These are phyloP conservation scores for Citrus unshiu DNA, from an alignment of 345 rosid species.

Conservation along the genomic window DNA sequence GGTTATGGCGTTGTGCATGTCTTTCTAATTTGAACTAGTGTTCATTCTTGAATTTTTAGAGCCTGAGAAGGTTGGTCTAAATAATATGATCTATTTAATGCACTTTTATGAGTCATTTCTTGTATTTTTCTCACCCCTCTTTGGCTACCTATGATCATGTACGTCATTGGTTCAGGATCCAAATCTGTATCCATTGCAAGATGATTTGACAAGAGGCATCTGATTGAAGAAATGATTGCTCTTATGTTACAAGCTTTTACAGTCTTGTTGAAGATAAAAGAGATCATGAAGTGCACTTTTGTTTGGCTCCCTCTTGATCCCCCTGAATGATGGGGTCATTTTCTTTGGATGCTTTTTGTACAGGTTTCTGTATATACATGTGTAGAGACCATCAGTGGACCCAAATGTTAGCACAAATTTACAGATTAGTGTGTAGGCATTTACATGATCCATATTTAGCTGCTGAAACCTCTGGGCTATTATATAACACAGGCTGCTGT, in stretches of 20 bases:
- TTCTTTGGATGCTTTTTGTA: not conserved
- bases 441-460: not conserved
- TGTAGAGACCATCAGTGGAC: not conserved
- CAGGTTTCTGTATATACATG: not conserved
- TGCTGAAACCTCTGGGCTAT: not conserved
- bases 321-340: not conserved
- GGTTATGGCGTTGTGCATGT: not conserved
- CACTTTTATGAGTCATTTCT: not conserved
- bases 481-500: no score
- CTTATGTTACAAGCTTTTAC: no score
- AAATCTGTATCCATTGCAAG: not conserved
- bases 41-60: not conserved
- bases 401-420: not conserved
- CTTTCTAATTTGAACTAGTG: not conserved
- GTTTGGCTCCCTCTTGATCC: not conserved
- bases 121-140: not conserved
- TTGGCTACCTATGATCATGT: not conserved
- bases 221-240: no score
- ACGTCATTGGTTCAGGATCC: conserved; percentile 9
- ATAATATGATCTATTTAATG: not conserved
- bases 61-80: not conserved
- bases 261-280: not conserved
- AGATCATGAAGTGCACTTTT: not conserved
- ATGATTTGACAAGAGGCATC: not conserved
- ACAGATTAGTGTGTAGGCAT: not conserved